Evolutionary conservation across 169 alveolate species (phyloP).

Genomic region (Eimeria sp.): DNA sequence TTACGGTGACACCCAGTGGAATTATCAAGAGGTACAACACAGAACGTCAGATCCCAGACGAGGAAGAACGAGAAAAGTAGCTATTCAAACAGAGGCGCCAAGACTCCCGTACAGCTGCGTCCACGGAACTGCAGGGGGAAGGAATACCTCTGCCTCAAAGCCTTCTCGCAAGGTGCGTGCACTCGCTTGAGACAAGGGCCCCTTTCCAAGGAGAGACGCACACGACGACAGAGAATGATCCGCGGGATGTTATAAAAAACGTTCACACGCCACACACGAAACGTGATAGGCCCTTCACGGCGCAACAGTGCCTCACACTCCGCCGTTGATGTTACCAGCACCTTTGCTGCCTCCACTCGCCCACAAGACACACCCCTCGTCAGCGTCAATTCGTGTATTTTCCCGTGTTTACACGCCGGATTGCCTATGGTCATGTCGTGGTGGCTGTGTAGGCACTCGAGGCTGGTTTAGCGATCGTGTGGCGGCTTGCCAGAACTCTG

Average conservation of each 20-base stretch:
- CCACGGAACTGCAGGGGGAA: slow-evolving; percentile 1
- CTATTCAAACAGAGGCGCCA: neutral
- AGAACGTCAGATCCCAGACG: neutral
- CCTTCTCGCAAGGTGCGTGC: neutral
- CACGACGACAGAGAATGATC: neutral
- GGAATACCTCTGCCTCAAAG: neutral
- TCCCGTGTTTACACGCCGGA: neutral
- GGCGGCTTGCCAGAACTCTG: slow-evolving; percentile 22
- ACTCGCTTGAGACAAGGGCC: neutral
- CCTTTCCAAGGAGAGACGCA: neutral
- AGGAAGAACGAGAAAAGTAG: neutral
- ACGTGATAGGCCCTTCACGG: neutral
- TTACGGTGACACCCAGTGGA: neutral
- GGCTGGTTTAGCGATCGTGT: neutral
- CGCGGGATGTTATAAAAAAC: neutral
- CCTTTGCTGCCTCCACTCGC: neutral
- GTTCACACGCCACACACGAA: neutral
- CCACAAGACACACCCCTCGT: neutral
- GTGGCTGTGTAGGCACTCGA: too few relatives aligned
- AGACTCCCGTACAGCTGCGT: neutral
- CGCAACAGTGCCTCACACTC: neutral
- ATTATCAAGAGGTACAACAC: neutral
- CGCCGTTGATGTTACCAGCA: neutral
- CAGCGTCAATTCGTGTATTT: neutral
- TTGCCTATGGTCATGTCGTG: neutral